Evolutionary conservation across 2,329 filamentous ascomycete species (phyloP), one percentile per base, ranked within the genome.

Genomic region (Fusarium marasasianum): DNA sequence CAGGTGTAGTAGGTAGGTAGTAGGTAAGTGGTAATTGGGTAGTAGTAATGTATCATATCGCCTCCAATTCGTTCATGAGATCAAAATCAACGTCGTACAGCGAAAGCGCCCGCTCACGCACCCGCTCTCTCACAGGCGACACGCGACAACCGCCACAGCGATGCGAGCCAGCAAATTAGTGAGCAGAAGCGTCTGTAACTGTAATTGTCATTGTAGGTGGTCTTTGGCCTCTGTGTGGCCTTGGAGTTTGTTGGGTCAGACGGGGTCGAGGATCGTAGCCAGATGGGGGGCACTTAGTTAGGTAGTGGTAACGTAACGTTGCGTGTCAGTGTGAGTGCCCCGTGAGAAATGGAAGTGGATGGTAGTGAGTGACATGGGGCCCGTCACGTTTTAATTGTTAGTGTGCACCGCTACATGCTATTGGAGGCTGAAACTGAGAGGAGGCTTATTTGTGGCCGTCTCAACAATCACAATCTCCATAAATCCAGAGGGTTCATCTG

Each of bases 81-180:
- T 61, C 54, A 54, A 54, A 77, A 58, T 62, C 75, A 77, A 77
- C 75, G 75, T 77, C 75, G 73, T 75, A 77, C 72, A 73, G 66
- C 56, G 51, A 55, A 38, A 51, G 63, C 63, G 63, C 63, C 65
- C 54, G 44, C 63, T 61, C 51, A 66, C 45, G 37, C 55, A 29
- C 55, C 45, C 35, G 24, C 33, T 50, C 41, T 37, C 43, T 26
- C 41, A 48, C 20, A 37, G 37, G 55, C 57, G 74, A 73, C 64
- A 66, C 71, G 74, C 63, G 71, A 72, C 71, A 72, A 66, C 71
- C 68, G 71, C 72, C 71, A 76, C 71, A 61, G 65, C 62, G 60
- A 64, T 62, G 63, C 62, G 66, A 58, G n/a, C 43, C 56, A 54
- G 68, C 44, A 44, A 55, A 55, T 54, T 51, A 54, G 69, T 55